Evolutionary conservation across 1,284 basidiomycete species (phyloP), one percentile per base, ranked within the genome.

Genomic region (Moesziomyces sp.): DNA sequence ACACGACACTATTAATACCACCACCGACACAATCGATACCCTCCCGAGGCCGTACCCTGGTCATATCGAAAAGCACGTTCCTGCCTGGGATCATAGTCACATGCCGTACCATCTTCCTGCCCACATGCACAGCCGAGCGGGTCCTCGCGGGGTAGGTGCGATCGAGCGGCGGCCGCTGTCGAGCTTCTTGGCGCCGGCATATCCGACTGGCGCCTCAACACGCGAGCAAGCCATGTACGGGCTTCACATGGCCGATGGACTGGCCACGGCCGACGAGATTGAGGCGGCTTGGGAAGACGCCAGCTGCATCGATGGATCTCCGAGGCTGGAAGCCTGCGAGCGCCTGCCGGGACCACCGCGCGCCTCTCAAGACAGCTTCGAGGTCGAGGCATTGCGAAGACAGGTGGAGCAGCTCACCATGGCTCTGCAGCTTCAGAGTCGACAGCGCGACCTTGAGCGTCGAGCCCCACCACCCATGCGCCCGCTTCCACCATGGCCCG

Each of bases 321-420:
- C 63, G 13, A 44, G 43, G 19, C 34, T 63, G 10, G 50, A 30
- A n/a, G n/a, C 3, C 1, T 28, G 34, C 18, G 43, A 46, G 3
- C 30, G 35, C 0, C 23, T 52, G 18, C 19, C 40, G 2, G 58
- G 30, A 11, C 21, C 26, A n/a, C 14, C 43, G 3, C 30, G 26
- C n/a, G 14, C 43, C 3, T 40, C 47, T 8, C 42, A 60, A 21
- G 57, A 59, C 13, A 28, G 54, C 3, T 74, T 60, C 7, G 73
- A 75, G 26, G 64, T 75, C 1, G 56, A 67, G 11, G 74, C 64
- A 0, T 43, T 76, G 10, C 45, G 60, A 4, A 46, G 59, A 11
- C 63, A 76, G 50, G 74, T 76, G 4, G 61, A 72, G 46, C 68
- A 73, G 52, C 42, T 76, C 43, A 69, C 64, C n/a, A 58, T 72